Evolutionary conservation across 257 asterid genomes (phyloP).

Genomic region (Salvia hispanica): DNA sequence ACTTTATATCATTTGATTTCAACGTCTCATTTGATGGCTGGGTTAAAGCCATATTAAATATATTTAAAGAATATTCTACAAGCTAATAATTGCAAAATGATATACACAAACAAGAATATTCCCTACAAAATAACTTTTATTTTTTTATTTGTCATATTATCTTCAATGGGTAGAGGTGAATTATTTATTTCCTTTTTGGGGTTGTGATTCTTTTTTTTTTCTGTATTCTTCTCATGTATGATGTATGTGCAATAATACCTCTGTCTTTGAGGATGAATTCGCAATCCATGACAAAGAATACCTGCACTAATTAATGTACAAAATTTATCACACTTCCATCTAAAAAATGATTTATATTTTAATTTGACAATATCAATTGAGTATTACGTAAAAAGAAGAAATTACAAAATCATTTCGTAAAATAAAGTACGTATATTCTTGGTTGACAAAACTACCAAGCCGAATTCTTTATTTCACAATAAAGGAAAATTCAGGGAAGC

Average conservation of each 20-base stretch:
- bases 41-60: constrained; percentile 6
- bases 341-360: too few relatives aligned
- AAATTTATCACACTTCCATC: too few relatives aligned
- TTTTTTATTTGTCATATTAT: not conserved
- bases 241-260: not conserved
- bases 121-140: not conserved
- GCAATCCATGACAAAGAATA: too few relatives aligned
- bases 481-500: not conserved
- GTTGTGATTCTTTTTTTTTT: not conserved
- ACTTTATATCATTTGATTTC: constrained; percentile 21
- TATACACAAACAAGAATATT: not conserved
- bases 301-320: too few relatives aligned
- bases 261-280: too few relatives aligned
- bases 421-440: not conserved
- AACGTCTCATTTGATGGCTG: constrained; percentile 25
- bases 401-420: not conserved
- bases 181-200: not conserved
- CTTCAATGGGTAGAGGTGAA: not conserved
- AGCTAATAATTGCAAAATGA: constrained; percentile 6
- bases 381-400: too few relatives aligned
- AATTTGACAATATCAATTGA: too few relatives aligned
- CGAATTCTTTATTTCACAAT: not conserved
- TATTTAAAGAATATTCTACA: not conserved
- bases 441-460: too few relatives aligned
- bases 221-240: not conserved